Percentiles rank a stretch among this genome's conserved stretches.
phyloP scores from a whole-genome alignment of 371 early-diverging fungal species.

The Blakeslea trispora region DNA sequence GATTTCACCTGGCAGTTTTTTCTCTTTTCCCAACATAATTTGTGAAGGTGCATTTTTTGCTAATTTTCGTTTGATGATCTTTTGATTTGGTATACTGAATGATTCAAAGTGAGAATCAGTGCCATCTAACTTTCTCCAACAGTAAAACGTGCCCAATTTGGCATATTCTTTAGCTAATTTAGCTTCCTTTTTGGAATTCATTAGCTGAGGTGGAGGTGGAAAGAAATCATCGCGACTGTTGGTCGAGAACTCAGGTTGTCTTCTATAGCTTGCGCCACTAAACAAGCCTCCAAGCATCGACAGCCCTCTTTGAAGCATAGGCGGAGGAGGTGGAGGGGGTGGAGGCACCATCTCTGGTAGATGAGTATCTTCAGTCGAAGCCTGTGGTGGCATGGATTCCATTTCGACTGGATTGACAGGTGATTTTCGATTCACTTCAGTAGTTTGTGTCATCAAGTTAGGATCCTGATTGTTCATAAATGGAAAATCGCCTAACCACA shows the following conservation, averaged over 20 bases:
- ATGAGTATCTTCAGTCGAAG: background rate
- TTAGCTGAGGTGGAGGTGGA: background rate
- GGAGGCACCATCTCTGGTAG: slow-evolving; percentile 1
- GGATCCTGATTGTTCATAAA: slow-evolving; percentile 11
- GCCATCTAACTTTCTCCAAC: slow-evolving; percentile 14
- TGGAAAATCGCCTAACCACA: background rate
- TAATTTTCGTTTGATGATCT: slow-evolving; percentile 16
- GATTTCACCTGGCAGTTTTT: slow-evolving; percentile 16
- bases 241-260: background rate
- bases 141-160: slow-evolving; percentile 16
- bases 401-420: background rate
- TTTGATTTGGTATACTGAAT: slow-evolving; percentile 23
- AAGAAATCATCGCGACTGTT: background rate
- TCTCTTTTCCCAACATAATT: slow-evolving; percentile 21
- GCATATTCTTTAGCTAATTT: slow-evolving; percentile 19
- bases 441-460: slow-evolving; percentile 8
- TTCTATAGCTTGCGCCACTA: background rate
- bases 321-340: background rate
- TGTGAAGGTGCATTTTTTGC: background rate
- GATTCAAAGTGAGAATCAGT: slow-evolving; percentile 14
- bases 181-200: slow-evolving; percentile 12
- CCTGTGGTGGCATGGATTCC: background rate
- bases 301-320: slow-evolving; percentile 12
- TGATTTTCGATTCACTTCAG: background rate
- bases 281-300: slow-evolving; percentile 20